These are phyloP conservation scores for Fusarium azukiicola DNA, from an alignment of 2,329 filamentous ascomycete species.

Conservation along the genomic window DNA sequence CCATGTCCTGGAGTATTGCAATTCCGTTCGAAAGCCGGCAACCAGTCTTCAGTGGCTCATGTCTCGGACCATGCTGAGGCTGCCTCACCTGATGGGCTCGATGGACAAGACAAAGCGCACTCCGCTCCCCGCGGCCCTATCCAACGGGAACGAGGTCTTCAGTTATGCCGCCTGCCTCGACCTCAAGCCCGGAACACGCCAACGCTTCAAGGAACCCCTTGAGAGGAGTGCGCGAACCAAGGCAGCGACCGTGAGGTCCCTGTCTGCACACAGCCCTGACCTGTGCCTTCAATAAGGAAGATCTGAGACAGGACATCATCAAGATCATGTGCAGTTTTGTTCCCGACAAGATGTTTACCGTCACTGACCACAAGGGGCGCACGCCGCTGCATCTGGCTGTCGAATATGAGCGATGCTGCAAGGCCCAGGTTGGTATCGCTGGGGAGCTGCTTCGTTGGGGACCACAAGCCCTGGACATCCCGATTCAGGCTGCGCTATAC, in stretches of 20 bases:
- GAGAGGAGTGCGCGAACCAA: conserved; percentile 14
- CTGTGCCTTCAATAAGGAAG: conserved; percentile 16
- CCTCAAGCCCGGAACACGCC: neutral
- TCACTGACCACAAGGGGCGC: conserved; percentile 9
- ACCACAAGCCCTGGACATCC: conserved; percentile 7
- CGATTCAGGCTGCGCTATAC: neutral
- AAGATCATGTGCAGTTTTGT: conserved; percentile 27
- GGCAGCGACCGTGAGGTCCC: neutral
- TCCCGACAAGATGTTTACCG: conserved; percentile 26
- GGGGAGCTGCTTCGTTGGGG: conserved; percentile 17
- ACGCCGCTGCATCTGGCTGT: conserved; percentile 29
- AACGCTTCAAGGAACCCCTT: neutral
- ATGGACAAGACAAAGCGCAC: conserved; percentile 24
- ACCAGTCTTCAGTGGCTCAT: conserved; percentile 29
- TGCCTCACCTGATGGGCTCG: conserved; percentile 18
- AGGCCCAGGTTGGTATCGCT: conserved; percentile 15
- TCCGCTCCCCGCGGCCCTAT: conserved; percentile 16
- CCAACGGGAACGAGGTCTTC: conserved; percentile 12
- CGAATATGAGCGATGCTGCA: conserved; percentile 26
- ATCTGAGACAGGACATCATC: conserved; percentile 5
- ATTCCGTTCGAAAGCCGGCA: conserved; percentile 13
- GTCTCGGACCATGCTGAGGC: conserved; percentile 8
- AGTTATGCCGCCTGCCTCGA: conserved; percentile 9
- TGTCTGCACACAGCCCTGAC: conserved; percentile 22
- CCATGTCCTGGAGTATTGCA: conserved; percentile 21